phyloP scores from a whole-genome alignment of 768 basidiomycete species.

The Rhizopogon vinicolor region DNA sequence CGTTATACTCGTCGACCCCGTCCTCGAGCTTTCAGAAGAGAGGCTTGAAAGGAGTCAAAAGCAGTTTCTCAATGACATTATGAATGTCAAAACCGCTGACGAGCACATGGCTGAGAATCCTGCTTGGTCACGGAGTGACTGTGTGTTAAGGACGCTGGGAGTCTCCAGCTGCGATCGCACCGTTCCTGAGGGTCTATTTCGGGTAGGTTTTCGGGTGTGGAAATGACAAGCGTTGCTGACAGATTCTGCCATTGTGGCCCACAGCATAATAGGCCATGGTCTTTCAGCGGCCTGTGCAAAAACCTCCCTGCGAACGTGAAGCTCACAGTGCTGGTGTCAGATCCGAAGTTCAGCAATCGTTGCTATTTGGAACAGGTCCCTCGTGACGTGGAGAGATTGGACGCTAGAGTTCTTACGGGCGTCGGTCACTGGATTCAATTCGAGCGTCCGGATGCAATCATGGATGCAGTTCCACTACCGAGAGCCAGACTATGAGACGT shows the following conservation, averaged over 20 bases:
- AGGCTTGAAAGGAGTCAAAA: not conserved
- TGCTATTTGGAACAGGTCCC: not conserved
- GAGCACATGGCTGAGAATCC: not conserved
- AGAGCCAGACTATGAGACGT: not conserved
- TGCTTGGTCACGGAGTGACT: not conserved
- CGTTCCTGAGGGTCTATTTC: not conserved
- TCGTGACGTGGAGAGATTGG: not conserved
- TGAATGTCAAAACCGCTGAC: not conserved
- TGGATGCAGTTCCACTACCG: not conserved
- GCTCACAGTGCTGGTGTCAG: not conserved
- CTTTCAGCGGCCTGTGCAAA: not conserved
- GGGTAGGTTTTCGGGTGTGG: not conserved
- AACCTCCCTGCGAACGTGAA: not conserved
- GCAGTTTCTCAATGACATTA: not conserved
- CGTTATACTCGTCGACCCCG: constrained; percentile 9
- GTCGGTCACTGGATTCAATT: not conserved
- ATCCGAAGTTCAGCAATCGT: not conserved
- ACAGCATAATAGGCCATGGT: constrained; percentile 1
- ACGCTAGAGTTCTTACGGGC: not conserved
- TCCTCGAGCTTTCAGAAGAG: not conserved
- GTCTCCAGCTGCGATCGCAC: not conserved
- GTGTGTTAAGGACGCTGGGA: not conserved
- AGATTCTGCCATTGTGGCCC: not conserved
- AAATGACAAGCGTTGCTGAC: not conserved
- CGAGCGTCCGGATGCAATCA: not conserved